Evolutionary conservation across 1,284 basidiomycete species (phyloP).

Genomic region (Puccinia hordei): DNA sequence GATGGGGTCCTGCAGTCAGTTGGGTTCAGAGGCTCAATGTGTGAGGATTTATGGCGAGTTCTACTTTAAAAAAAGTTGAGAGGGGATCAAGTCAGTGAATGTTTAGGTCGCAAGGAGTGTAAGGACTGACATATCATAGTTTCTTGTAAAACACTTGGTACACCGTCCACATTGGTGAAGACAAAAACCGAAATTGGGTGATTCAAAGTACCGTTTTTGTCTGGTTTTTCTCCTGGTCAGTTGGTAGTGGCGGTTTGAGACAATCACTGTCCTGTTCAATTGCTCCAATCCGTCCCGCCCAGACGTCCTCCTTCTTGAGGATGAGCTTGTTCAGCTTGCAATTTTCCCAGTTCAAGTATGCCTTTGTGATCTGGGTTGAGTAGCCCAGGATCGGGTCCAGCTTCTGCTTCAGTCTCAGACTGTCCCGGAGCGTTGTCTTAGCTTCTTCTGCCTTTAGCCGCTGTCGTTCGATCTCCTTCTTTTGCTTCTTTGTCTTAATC

Average conservation of each 20-base stretch:
- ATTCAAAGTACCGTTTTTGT: conserved; percentile 3
- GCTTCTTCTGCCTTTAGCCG: conserved; percentile 19
- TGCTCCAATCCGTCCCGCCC: conserved; percentile 6
- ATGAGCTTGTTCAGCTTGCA: conserved; percentile 45
- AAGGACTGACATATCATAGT: too few relatives aligned
- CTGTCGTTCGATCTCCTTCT: conserved; percentile 37
- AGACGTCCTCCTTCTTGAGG: conserved; percentile 45
- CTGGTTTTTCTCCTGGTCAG: neutral
- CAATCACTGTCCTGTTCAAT: neutral
- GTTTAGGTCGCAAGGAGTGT: too few relatives aligned
- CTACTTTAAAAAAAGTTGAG: too few relatives aligned
- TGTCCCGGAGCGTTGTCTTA: neutral
- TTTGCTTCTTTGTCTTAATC: conserved; percentile 42
- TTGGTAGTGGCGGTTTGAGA: neutral
- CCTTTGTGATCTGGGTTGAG: conserved; percentile 36
- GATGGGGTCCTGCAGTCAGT: too few relatives aligned
- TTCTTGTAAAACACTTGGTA: too few relatives aligned
- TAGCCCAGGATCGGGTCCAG: conserved; percentile 48
- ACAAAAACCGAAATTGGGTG: conserved; percentile 31
- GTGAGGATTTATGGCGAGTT: too few relatives aligned
- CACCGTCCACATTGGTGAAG: too few relatives aligned
- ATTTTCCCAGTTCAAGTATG: conserved; percentile 30
- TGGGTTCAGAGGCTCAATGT: too few relatives aligned
- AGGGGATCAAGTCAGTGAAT: too few relatives aligned
- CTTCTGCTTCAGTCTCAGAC: conserved; percentile 10